These are phyloP conservation scores for Clavulina sp. DNA, from an alignment of 768 basidiomycete genomes.

Conservation along the genomic window DNA sequence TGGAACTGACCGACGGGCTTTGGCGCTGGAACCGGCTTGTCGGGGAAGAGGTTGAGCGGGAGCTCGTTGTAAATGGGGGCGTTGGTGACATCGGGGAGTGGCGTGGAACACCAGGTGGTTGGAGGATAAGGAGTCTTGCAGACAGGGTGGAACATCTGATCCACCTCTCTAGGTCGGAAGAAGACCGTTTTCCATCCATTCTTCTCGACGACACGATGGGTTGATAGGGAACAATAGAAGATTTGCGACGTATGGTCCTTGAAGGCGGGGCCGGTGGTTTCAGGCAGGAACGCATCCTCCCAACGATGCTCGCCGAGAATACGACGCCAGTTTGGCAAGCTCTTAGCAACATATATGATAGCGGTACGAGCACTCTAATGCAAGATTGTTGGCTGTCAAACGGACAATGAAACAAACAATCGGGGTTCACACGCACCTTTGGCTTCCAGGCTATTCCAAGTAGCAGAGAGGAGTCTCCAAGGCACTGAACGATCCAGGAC, in stretches of 20 bases:
- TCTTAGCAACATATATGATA: slow-evolving; percentile 3
- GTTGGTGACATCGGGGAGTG: not conserved
- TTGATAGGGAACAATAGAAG: slow-evolving; percentile 2
- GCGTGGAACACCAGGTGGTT: not conserved
- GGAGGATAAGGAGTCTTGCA: not conserved
- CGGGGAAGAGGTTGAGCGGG: not conserved
- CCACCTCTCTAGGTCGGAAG: not conserved
- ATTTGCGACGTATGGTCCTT: slow-evolving; percentile 2
- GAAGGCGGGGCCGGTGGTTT: not conserved
- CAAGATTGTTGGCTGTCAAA: not conserved
- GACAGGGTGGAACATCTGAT: not conserved
- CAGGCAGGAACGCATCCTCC: slow-evolving; percentile 1
- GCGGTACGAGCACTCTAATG: not conserved
- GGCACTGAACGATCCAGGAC: not conserved
- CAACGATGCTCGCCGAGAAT: slow-evolving; percentile 9
- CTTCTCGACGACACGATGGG: slow-evolving; percentile 2
- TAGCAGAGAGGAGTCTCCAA: not conserved
- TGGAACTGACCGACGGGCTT: too few species aligned
- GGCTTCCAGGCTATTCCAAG: not conserved
- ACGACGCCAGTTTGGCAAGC: not conserved
- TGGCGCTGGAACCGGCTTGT: not conserved
- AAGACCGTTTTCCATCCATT: not conserved
- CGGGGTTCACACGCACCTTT: not conserved
- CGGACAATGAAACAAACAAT: not conserved
- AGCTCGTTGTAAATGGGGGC: not conserved